Conservation (phyloP, 805 yeast genomes). For the Phaffomyces opuntiae region DNA sequence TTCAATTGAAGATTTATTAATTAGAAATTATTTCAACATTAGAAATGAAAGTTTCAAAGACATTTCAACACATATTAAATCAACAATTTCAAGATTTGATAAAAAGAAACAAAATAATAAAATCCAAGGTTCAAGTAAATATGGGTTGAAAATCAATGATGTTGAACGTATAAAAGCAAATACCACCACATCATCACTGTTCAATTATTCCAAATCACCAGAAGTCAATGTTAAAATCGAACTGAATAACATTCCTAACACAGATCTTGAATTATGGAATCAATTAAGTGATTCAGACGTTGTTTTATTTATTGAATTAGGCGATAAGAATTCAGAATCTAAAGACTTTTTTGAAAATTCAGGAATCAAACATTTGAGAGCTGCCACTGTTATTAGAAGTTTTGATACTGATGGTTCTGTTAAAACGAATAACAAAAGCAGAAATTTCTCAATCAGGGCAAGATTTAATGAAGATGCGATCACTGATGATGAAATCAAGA, state of each 20-base stretch:
- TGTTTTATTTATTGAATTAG: not conserved
- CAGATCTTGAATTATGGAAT: not conserved
- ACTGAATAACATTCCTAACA: not conserved
- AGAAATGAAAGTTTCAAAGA: slow-evolving; percentile 2
- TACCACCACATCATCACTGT: not conserved
- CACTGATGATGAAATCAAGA: not conserved
- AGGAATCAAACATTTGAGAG: not conserved
- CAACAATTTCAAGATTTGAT: slow-evolving; percentile 11
- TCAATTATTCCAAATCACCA: not conserved
- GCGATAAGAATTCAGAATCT: too few relatives aligned
- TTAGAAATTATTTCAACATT: slow-evolving; percentile 3
- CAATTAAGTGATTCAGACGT: not conserved
- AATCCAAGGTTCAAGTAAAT: slow-evolving; percentile 4
- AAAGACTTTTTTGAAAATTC: not conserved
- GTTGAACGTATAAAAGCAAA: not conserved
- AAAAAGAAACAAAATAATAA: slow-evolving; percentile 2
- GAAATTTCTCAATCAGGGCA: not conserved
- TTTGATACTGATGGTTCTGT: not conserved
- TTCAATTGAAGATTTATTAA: slow-evolving; percentile 9
- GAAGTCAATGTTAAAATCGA: not conserved
- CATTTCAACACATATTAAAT: slow-evolving; percentile 8
- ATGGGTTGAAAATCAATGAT: not conserved
- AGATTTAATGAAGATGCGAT: not conserved
- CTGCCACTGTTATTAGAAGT: not conserved
- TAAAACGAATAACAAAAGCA: not conserved